A percentile compares a stretch with the other conserved stretches of the same genome.
phyloP scores from a whole-genome alignment of 2,329 filamentous ascomycete species.

The Colletotrichum sp. region DNA sequence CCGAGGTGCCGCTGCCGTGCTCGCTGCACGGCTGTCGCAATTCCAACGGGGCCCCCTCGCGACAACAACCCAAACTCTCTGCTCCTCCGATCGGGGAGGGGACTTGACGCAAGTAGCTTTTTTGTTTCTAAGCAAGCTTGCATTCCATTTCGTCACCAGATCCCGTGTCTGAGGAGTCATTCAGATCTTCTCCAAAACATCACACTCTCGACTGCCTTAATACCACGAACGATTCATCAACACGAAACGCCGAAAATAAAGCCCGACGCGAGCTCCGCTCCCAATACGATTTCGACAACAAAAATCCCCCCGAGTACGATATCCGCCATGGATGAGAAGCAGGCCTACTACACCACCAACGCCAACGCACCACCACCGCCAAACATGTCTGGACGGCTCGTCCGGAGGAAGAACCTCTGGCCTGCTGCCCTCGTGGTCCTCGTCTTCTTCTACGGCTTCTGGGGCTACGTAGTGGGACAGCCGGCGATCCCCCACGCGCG shows the following conservation, averaged over 20 bases:
- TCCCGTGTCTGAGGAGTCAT: background rate
- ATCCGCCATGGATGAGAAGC: slow-evolving; percentile 22
- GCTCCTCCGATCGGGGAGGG: background rate
- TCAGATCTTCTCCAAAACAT: background rate
- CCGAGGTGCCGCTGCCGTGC: background rate
- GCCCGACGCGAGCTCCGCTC: background rate
- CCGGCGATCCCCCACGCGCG: background rate
- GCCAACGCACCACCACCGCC: background rate
- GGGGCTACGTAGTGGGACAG: background rate
- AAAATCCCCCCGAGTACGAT: background rate
- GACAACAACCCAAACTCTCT: slow-evolving; percentile 4
- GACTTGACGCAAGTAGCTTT: background rate
- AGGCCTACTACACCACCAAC: background rate
- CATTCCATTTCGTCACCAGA: background rate
- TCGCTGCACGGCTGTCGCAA: slow-evolving; percentile 15
- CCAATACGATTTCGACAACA: background rate
- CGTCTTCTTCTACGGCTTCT: slow-evolving; percentile 10
- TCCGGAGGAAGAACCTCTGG: slow-evolving; percentile 3
- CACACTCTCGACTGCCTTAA: background rate
- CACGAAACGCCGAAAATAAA: background rate
- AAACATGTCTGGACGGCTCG: background rate
- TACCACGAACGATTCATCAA: background rate
- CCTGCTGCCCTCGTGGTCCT: background rate
- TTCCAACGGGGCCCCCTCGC: slow-evolving; percentile 4
- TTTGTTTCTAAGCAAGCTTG: background rate